A percentile compares a stretch with the other conserved stretches of the same genome.
These are phyloP conservation scores for Phytophthora fragariae DNA, from an alignment of 352 stramenopile genomes.

Conservation along the genomic window DNA sequence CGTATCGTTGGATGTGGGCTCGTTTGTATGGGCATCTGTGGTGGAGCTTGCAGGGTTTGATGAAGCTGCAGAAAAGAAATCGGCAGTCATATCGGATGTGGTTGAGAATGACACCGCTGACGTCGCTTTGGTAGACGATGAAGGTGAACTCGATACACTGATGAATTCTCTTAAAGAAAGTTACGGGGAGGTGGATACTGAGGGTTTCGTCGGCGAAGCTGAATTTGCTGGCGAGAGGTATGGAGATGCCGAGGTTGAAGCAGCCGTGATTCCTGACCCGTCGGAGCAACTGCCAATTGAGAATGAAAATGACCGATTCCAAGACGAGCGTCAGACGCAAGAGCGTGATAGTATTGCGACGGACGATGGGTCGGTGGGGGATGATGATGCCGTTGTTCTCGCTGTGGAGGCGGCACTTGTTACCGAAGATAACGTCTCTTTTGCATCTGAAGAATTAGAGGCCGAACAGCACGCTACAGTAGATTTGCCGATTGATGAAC, in stretches of 20 bases:
- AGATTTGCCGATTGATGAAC: neutral
- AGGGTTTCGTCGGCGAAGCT: conserved; percentile 5
- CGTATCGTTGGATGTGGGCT: conserved; percentile 31
- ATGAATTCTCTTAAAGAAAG: conserved; percentile 7
- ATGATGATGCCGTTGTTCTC: neutral
- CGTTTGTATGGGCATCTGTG: conserved; percentile 42
- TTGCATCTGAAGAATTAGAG: neutral
- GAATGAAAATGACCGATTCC: neutral
- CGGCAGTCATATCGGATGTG: neutral
- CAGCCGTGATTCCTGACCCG: neutral
- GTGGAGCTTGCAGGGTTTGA: conserved; percentile 32
- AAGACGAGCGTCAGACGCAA: neutral
- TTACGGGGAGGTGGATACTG: conserved; percentile 17
- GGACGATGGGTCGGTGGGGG: neutral
- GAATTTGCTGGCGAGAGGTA: neutral
- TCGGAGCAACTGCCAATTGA: conserved; percentile 10
- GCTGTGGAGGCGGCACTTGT: neutral
- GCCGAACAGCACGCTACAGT: conserved; percentile 2
- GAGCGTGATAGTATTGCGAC: neutral
- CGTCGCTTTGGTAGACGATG: conserved; percentile 3
- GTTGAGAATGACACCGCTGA: conserved; percentile 10
- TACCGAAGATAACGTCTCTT: conserved; percentile 5
- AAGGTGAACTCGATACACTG: conserved; percentile 3
- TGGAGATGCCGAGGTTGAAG: conserved; percentile 17
- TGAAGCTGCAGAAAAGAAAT: conserved; percentile 8